Conservation (phyloP, 352 stramenopile genomes). For the Phytophthora melonis region DNA sequence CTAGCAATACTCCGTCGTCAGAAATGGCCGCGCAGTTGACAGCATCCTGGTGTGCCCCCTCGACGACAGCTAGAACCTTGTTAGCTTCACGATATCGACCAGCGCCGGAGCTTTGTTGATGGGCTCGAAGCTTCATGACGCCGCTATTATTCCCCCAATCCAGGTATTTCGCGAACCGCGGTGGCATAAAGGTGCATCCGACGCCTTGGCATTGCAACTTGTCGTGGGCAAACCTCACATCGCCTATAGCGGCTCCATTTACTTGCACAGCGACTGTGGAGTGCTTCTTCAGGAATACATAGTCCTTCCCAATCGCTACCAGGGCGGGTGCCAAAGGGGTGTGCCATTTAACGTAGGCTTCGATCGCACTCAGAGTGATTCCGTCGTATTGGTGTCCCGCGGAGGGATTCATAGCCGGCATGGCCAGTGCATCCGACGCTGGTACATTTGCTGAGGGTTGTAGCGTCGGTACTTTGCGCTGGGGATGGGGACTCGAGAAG, state of each 20-base stretch:
- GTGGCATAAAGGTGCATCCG: slow-evolving; percentile 67
- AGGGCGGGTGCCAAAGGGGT: slow-evolving; percentile 70
- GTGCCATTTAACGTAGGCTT: slow-evolving; percentile 84
- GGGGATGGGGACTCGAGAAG: slow-evolving; percentile 73
- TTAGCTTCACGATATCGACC: slow-evolving; percentile 67
- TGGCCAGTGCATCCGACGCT: not conserved
- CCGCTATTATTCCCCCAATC: slow-evolving; percentile 66
- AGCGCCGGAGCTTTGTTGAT: slow-evolving; percentile 40
- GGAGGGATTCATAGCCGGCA: slow-evolving; percentile 17
- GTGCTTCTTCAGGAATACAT: slow-evolving; percentile 76
- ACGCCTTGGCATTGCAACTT: slow-evolving; percentile 65
- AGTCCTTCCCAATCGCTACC: slow-evolving; percentile 81
- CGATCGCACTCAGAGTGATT: slow-evolving; percentile 67
- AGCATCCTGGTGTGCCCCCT: slow-evolving; percentile 63
- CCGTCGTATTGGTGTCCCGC: slow-evolving; percentile 61
- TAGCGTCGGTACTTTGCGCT: slow-evolving; percentile 62
- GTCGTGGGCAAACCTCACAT: slow-evolving; percentile 67
- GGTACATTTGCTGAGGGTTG: slow-evolving; percentile 2
- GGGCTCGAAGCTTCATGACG: slow-evolving; percentile 70
- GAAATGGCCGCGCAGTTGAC: slow-evolving; percentile 72
- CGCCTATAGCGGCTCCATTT: slow-evolving; percentile 55
- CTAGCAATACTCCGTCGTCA: slow-evolving; percentile 63
- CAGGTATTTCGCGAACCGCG: slow-evolving; percentile 78
- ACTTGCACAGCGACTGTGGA: slow-evolving; percentile 37
- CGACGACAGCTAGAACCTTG: slow-evolving; percentile 74